Conservation (phyloP, 257 asterid species). For the Cinchona pubescens region DNA sequence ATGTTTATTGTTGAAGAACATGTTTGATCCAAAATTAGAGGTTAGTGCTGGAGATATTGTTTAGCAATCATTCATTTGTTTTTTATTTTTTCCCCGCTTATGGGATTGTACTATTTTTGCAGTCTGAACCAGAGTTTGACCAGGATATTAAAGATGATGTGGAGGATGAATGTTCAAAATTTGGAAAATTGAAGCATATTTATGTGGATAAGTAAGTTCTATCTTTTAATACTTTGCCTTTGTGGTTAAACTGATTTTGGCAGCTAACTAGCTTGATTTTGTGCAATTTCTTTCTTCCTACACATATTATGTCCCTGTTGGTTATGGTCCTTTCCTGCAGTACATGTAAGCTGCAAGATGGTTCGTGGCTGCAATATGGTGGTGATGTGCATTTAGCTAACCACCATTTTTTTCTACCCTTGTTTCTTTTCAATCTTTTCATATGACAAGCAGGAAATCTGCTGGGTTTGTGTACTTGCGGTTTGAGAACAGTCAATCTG, state of each 20-base stretch:
- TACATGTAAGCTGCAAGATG: not conserved
- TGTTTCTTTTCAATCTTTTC: not conserved
- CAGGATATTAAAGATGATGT: constrained; percentile 73
- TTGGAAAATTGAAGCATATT: constrained; percentile 56
- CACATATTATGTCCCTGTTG: not conserved
- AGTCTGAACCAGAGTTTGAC: constrained; percentile 68
- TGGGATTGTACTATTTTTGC: constrained; percentile 24
- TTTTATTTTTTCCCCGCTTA: constrained; percentile 12
- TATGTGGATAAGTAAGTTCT: constrained; percentile 59
- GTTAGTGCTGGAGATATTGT: constrained; percentile 29
- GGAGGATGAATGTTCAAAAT: constrained; percentile 54
- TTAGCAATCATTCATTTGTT: not conserved
- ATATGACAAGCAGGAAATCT: constrained; percentile 44
- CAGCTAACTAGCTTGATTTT: not conserved
- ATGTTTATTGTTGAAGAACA: constrained; percentile 62
- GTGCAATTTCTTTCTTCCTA: too few relatives aligned
- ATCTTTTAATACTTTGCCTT: not conserved
- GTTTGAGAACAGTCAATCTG: constrained; percentile 48
- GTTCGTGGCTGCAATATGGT: not conserved
- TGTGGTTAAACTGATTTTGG: not conserved
- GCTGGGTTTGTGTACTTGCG: constrained; percentile 65
- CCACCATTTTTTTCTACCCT: not conserved
- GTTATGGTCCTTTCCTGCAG: too few relatives aligned
- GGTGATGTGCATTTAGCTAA: not conserved
- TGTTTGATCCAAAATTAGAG: constrained; percentile 67